Percentiles rank a stretch among this genome's conserved stretches.
These are phyloP conservation scores for Blastobotrys peoriensis DNA, from an alignment of 805 yeast genomes.

Conservation along the genomic window DNA sequence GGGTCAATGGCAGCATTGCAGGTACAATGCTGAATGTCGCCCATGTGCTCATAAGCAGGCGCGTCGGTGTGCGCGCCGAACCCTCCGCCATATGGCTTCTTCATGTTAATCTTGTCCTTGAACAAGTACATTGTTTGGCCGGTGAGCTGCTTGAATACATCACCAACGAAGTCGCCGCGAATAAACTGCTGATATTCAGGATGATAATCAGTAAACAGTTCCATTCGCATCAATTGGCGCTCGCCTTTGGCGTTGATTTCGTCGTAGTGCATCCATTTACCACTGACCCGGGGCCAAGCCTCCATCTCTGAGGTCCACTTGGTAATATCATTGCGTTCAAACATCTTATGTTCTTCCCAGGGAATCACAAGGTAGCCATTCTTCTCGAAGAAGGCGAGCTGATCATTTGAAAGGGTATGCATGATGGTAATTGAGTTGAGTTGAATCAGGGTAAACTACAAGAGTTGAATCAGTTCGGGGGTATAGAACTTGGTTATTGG, in stretches of 20 bases:
- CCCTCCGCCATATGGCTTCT: constrained; percentile 12
- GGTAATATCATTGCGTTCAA: constrained; percentile 7
- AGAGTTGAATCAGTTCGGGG: neutral
- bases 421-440: neutral
- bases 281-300: constrained; percentile 8
- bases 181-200: constrained; percentile 8
- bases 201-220: constrained; percentile 11
- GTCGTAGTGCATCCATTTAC: constrained; percentile 14
- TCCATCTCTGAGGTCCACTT: constrained; percentile 12
- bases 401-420: constrained; percentile 5
- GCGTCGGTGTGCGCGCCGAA: constrained; percentile 16
- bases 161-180: constrained; percentile 9
- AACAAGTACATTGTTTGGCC: constrained; percentile 12
- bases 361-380: constrained; percentile 11
- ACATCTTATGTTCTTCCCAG: constrained; percentile 10
- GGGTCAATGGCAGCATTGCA: constrained; percentile 14
- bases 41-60: constrained; percentile 15
- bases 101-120: constrained; percentile 16
- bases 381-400: constrained; percentile 5
- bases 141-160: constrained; percentile 10
- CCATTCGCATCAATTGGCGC: constrained; percentile 12
- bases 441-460: neutral
- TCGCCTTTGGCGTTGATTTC: constrained; percentile 14
- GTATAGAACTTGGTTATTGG: too few species aligned
- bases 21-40: constrained; percentile 12